Conservation (phyloP, 2,329 filamentous ascomycete species). For the Alternaria alternata region DNA sequence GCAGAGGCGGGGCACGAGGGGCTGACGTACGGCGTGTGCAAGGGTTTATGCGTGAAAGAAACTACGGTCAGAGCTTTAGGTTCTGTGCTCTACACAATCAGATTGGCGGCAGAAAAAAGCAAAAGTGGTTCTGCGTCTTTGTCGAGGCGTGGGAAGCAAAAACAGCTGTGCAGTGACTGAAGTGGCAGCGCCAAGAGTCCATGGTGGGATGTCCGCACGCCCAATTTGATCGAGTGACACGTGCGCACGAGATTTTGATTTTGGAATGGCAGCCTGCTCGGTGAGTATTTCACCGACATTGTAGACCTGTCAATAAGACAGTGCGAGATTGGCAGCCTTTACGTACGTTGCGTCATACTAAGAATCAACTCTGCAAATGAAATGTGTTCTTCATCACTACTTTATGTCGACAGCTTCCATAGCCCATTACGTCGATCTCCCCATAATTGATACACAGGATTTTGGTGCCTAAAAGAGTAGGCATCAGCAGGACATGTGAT, state of each 20-base stretch:
- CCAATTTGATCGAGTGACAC: constrained; percentile 31
- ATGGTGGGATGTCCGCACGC: constrained; percentile 26
- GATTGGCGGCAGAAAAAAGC: background rate
- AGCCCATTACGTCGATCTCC: background rate
- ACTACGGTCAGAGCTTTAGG: constrained; percentile 1
- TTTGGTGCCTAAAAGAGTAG: background rate
- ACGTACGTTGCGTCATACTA: background rate
- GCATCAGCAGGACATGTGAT: background rate
- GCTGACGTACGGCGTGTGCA: constrained; percentile 33
- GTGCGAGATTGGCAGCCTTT: background rate
- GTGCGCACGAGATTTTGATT: constrained; percentile 22
- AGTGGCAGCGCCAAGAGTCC: constrained; percentile 25
- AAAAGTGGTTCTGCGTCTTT: constrained; percentile 18
- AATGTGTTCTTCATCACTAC: background rate
- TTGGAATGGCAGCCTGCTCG: background rate
- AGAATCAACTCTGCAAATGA: background rate
- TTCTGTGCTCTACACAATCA: background rate
- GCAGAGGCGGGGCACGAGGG: constrained; percentile 40
- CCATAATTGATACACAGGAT: background rate
- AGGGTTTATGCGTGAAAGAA: constrained; percentile 19
- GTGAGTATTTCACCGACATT: background rate
- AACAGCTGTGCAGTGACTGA: constrained; percentile 24
- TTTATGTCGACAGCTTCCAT: background rate
- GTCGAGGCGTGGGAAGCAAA: constrained; percentile 25
- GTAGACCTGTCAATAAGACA: background rate